Base-by-base conservation (phyloP, 805 yeast species). In the Yamadazyma sp. region DNA sequence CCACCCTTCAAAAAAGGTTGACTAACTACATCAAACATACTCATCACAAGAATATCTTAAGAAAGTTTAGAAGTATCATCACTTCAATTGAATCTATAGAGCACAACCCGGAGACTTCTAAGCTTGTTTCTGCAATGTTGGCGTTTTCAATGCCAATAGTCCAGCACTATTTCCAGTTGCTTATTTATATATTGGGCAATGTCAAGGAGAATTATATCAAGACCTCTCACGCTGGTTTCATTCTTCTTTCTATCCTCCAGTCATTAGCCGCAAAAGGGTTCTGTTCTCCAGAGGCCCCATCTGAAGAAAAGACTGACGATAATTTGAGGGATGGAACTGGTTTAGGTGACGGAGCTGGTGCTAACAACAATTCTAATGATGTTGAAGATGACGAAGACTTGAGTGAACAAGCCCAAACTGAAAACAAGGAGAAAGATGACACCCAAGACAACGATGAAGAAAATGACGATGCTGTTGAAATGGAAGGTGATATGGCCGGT, bases 401-500 rank as follows among this genome's bases (percentile, higher is more conserved):
- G 33, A 69, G 82, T 4, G 96, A 89, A 54, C 75, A 79, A 48
- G 85, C 84, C 1, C 87, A 83, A 50, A 77, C 79, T 38, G 90
- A 89, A 24, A 75, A 83, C 35, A 52, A 64, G 28, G 91, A 89
- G 24, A 75, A 84, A 35, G 54, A 65, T 26, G 77, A 82, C 24
- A 77, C 84, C 15, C 65, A 64, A 18, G 73, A 80, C n/a, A 76
- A 79, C 5, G 67, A 64, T 1, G 83, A 83, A n/a, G 82, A 79
- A 6, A 78, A 88, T 35, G 88, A 87, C 46, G 88, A 88, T 57
- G 97, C 97, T 4, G 89, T 86, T 31, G 95, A 88, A 34, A 85
- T 90, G 57, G 95, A 90, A 51, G 96, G 97, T 23, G 98, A 93
- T 51, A 87, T 93, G 95, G 96, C 93, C 16, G 99, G 99, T 38